Evolutionary conservation across 169 alveolate genomes (phyloP).

Genomic region (Eimeria acervulina): DNA sequence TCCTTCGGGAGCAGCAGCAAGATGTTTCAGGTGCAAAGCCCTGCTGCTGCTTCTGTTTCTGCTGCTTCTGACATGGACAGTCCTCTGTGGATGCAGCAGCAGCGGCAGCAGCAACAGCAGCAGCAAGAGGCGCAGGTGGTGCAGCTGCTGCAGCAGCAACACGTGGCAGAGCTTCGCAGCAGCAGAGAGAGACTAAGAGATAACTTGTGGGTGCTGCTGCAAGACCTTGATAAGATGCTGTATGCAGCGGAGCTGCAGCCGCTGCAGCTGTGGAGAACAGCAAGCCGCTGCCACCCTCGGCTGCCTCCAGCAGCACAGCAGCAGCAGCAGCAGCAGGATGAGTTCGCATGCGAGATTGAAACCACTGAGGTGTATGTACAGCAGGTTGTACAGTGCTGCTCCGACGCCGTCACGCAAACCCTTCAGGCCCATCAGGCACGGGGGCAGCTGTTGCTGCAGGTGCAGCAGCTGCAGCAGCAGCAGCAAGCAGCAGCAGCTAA

Average conservation of each 20-base stretch:
- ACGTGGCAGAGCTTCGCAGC: conserved; percentile 57
- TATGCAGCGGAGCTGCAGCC: conserved; percentile 63
- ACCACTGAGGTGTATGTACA: conserved; percentile 51
- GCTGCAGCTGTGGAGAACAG: conserved; percentile 68
- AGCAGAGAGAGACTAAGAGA: conserved; percentile 69
- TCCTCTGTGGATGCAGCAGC: neutral
- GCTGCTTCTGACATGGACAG: neutral
- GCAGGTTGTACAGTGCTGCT: conserved; percentile 56
- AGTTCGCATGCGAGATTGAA: conserved; percentile 20
- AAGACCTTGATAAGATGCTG: conserved; percentile 52
- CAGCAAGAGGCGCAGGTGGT: conserved; percentile 40
- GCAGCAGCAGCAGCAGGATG: conserved; percentile 67
- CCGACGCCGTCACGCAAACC: neutral
- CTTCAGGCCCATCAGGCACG: conserved; percentile 56
- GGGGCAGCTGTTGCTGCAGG: conserved; percentile 74
- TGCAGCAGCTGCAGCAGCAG: conserved; percentile 77
- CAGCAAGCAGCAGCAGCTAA: conserved; percentile 74
- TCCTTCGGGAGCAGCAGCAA: conserved; percentile 71
- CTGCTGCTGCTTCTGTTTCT: conserved; percentile 29
- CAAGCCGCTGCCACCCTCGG: conserved; percentile 71
- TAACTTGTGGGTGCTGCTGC: conserved; percentile 34
- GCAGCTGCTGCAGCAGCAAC: conserved; percentile 75
- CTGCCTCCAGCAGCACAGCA: neutral
- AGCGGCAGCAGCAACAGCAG: conserved; percentile 59
- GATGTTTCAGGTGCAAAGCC: neutral